phyloP scores from a whole-genome alignment of 2,329 filamentous ascomycete genomes.

The Hypoxylon sp. region DNA sequence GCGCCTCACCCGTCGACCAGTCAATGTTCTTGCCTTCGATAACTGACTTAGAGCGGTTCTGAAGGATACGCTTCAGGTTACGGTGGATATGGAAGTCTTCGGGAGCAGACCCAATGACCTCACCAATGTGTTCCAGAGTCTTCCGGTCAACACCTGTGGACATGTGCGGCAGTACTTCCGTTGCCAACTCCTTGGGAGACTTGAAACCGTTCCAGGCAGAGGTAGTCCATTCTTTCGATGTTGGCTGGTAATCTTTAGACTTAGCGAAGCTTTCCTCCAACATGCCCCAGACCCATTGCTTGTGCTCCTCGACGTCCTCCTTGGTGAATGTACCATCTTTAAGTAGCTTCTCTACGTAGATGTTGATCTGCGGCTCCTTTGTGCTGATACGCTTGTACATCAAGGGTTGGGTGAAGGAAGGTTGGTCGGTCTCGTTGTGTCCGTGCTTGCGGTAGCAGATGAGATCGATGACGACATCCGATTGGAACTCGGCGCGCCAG shows the following conservation, averaged over 20 bases:
- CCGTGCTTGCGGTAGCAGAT: constrained; percentile 99
- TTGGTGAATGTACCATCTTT: constrained; percentile 95
- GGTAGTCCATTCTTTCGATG: constrained; percentile 97
- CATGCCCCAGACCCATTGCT: constrained; percentile 99
- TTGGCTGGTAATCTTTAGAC: constrained; percentile 97
- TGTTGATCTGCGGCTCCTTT: constrained; percentile 86
- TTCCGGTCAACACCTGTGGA: constrained; percentile 82
- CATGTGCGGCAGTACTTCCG: constrained; percentile 91
- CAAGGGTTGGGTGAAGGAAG: constrained; percentile 97
- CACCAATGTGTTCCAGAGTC: constrained; percentile 83
- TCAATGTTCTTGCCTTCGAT: constrained; percentile 94
- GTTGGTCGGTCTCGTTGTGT: constrained; percentile 99
- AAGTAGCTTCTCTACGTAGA: constrained; percentile 91
- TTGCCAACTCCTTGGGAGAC: constrained; percentile 96
- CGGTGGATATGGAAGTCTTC: constrained; percentile 91
- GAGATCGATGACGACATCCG: constrained; percentile 96
- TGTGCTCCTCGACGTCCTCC: constrained; percentile 98
- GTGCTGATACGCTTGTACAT: constrained; percentile 99
- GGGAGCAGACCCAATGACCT: constrained; percentile 80
- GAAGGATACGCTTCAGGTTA: constrained; percentile 96
- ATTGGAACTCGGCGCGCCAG: constrained; percentile 98
- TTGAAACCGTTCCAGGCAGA: constrained; percentile 99
- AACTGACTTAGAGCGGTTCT: constrained; percentile 90
- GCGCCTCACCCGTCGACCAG: constrained; percentile 95
- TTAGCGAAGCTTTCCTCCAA: constrained; percentile 96